phyloP scores from a whole-genome alignment of 805 yeast genomes.

The Suhomyces prunicola region DNA sequence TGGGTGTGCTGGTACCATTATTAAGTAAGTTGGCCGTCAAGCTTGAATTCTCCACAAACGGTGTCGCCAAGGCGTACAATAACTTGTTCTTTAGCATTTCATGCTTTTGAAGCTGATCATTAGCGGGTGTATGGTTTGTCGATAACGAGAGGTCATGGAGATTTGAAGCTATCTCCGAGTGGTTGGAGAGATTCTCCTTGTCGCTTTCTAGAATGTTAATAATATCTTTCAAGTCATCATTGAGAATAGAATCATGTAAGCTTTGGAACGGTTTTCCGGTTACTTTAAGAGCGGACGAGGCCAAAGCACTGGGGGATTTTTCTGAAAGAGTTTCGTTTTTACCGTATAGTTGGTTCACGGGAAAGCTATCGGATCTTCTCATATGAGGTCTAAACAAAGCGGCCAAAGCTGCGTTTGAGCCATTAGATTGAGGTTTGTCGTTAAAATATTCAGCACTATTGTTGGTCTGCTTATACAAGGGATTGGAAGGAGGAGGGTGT shows the following conservation, averaged over 20 bases:
- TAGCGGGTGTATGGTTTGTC: constrained; percentile 24
- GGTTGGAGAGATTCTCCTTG: constrained; percentile 24
- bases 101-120: constrained; percentile 27
- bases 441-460: constrained; percentile 16
- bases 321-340: background rate
- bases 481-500: constrained; percentile 6
- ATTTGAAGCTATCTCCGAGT: constrained; percentile 47
- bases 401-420: constrained; percentile 47
- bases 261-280: background rate
- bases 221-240: constrained; percentile 47
- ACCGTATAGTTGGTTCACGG: constrained; percentile 18
- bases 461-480: constrained; percentile 12
- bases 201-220: constrained; percentile 46
- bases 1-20: constrained; percentile 17
- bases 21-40: constrained; percentile 22
- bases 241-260: constrained; percentile 17
- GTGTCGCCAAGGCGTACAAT: constrained; percentile 64
- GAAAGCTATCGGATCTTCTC: constrained; percentile 36
- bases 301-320: background rate
- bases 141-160: constrained; percentile 56
- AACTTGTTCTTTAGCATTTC: constrained; percentile 44
- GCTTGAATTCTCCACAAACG: constrained; percentile 46
- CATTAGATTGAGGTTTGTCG: constrained; percentile 30
- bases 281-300: background rate
- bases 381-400: constrained; percentile 41